Evolutionary conservation across 2,329 filamentous ascomycete genomes (phyloP).

Genomic region (Ciborinia camelliae): DNA sequence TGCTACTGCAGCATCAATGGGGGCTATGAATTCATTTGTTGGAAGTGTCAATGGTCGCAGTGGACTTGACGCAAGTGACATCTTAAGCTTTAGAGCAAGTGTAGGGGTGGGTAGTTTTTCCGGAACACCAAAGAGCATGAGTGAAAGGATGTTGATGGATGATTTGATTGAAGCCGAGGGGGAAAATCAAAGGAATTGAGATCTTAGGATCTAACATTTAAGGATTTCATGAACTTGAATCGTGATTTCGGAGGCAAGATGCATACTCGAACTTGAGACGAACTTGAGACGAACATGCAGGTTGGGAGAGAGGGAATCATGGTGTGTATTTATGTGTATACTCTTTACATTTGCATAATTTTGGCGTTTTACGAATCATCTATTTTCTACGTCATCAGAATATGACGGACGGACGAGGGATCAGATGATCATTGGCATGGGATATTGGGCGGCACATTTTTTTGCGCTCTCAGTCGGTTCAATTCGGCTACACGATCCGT

Average conservation of each 20-base stretch:
- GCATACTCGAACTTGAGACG: background rate
- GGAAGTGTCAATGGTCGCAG: slow-evolving; percentile 44
- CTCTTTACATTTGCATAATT: slow-evolving; percentile 5
- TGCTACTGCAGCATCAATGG: slow-evolving; percentile 47
- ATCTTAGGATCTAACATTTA: background rate
- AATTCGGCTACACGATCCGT: background rate
- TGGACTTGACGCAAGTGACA: slow-evolving; percentile 34
- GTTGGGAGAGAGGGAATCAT: background rate
- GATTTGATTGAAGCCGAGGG: slow-evolving; percentile 30
- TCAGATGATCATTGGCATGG: background rate
- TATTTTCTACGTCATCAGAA: background rate
- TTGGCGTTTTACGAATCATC: slow-evolving; percentile 4
- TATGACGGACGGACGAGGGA: background rate
- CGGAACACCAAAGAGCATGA: slow-evolving; percentile 33
- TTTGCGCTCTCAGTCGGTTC: background rate
- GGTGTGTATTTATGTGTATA: slow-evolving; percentile 8
- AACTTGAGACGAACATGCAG: background rate
- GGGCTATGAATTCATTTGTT: slow-evolving; percentile 50
- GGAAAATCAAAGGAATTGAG: background rate
- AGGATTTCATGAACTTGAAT: background rate
- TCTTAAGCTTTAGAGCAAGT: slow-evolving; percentile 29
- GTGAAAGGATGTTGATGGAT: slow-evolving; percentile 36
- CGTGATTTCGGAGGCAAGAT: background rate
- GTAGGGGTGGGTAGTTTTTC: slow-evolving; percentile 28
- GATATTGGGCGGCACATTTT: background rate